These are phyloP conservation scores for Nannizziopsis arthrosporioides DNA, from an alignment of 2,329 filamentous ascomycete species.

Conservation along the genomic window DNA sequence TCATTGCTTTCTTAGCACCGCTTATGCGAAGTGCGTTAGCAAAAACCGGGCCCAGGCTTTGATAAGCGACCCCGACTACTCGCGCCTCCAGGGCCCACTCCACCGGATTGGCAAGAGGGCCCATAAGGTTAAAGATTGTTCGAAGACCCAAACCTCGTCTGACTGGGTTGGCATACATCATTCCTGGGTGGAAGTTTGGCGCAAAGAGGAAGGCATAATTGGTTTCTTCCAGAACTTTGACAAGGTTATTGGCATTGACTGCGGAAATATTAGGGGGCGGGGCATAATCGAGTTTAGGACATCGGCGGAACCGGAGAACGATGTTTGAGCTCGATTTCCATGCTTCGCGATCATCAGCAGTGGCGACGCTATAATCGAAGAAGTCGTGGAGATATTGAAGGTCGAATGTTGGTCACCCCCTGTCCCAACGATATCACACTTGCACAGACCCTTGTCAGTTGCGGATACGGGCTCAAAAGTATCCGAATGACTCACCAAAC, in stretches of 20 bases:
- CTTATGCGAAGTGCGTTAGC: conserved; percentile 67
- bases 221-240: conserved; percentile 59
- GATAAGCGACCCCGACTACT: conserved; percentile 82
- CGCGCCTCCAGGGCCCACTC: conserved; percentile 77
- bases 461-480: neutral
- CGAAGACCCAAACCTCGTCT: conserved; percentile 82
- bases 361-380: conserved; percentile 81
- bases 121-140: conserved; percentile 95
- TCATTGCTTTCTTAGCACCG: conserved; percentile 69
- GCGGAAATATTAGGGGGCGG: conserved; percentile 61
- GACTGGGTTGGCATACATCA: conserved; percentile 76
- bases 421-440: conserved; percentile 92
- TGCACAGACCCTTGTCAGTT: conserved; percentile 12
- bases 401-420: conserved; percentile 94
- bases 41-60: conserved; percentile 78
- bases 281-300: conserved; percentile 66
- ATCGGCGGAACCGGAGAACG: conserved; percentile 89
- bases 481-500: conserved; percentile 51
- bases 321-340: conserved; percentile 89
- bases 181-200: conserved; percentile 90
- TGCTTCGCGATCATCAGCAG: conserved; percentile 84
- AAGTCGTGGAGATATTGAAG: conserved; percentile 94
- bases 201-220: conserved; percentile 96
- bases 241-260: conserved; percentile 59
- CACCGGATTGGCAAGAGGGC: conserved; percentile 81